Percentiles rank a stretch among this genome's conserved stretches.
Evolutionary conservation across 352 stramenopile species (phyloP).

Genomic region (Globisporangium cylindrosporum): DNA sequence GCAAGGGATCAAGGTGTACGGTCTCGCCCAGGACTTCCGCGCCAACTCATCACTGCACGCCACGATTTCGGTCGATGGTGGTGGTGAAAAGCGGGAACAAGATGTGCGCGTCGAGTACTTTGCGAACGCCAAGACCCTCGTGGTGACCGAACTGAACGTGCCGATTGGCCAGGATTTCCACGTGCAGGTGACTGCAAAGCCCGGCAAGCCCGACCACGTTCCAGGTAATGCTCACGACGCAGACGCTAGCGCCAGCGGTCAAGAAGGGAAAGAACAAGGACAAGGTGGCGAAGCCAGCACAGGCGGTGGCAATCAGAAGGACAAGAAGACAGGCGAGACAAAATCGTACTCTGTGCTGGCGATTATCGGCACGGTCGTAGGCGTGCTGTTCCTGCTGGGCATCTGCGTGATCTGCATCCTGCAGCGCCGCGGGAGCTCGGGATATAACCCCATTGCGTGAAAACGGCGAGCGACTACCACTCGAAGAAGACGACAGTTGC

Average conservation of each 20-base stretch:
- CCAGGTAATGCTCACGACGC: conserved; percentile 13
- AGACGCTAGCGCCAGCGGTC: neutral
- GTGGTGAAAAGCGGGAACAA: neutral
- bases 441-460: conserved; percentile 51
- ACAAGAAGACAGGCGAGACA: conserved; percentile 17
- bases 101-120: conserved; percentile 61
- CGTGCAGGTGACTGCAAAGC: conserved; percentile 30
- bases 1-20: conserved; percentile 52
- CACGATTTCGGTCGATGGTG: conserved; percentile 11
- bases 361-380: conserved; percentile 49
- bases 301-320: neutral
- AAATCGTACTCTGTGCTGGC: conserved; percentile 21
- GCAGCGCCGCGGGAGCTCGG: conserved; percentile 25
- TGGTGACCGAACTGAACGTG: conserved; percentile 45
- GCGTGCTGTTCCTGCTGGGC: conserved; percentile 34
- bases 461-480: neutral
- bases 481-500: neutral
- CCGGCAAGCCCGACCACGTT: conserved; percentile 17
- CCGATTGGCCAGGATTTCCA: conserved; percentile 49
- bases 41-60: conserved; percentile 58
- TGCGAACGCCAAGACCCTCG: conserved; percentile 56
- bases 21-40: conserved; percentile 40
- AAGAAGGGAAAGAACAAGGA: neutral
- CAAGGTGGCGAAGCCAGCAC: neutral
- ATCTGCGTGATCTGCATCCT: conserved; percentile 40